Percentiles rank a stretch among this genome's conserved stretches.
Evolutionary conservation across 2,329 filamentous ascomycete species (phyloP).

Genomic region (Xylariaceae sp.): DNA sequence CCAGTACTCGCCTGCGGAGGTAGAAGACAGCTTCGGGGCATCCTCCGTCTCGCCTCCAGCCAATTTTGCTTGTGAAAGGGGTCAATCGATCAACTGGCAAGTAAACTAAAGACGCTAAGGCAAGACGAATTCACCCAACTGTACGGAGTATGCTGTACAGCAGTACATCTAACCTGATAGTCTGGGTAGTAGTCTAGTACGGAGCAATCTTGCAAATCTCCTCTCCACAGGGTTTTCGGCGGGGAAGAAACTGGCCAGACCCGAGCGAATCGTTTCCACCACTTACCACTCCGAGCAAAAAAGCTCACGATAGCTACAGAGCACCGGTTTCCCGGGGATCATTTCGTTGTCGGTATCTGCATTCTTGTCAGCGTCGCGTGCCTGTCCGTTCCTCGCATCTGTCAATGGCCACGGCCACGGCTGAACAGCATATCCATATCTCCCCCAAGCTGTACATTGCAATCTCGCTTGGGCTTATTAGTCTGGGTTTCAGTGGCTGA

Average conservation of each 20-base stretch:
- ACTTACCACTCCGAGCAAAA: neutral
- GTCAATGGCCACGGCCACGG: conserved; percentile 29
- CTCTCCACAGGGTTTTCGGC: conserved; percentile 5
- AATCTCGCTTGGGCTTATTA: conserved; percentile 17
- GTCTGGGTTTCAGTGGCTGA: conserved; percentile 17
- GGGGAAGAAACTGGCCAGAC: conserved; percentile 7
- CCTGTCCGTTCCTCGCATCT: conserved; percentile 15
- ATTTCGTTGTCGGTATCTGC: conserved; percentile 7
- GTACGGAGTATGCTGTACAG: no score
- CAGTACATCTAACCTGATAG: no score
- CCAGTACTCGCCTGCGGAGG: neutral
- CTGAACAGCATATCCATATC: conserved; percentile 20
- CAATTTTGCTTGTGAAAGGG: neutral
- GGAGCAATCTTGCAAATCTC: neutral
- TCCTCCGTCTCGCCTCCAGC: neutral
- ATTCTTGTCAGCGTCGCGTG: conserved; percentile 8
- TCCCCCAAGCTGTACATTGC: conserved; percentile 22
- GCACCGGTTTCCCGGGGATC: conserved; percentile 7
- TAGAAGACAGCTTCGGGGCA: neutral
- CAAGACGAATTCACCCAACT: neutral
- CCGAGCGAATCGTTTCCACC: neutral
- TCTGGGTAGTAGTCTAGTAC: neutral
- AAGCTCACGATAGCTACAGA: conserved; percentile 3
- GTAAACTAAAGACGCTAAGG: neutral
- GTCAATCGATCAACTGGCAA: neutral